Evolutionary conservation across 306 rosid genomes (phyloP), one percentile per base, ranked within the genome.

Genomic region (Crotalaria pallida): DNA sequence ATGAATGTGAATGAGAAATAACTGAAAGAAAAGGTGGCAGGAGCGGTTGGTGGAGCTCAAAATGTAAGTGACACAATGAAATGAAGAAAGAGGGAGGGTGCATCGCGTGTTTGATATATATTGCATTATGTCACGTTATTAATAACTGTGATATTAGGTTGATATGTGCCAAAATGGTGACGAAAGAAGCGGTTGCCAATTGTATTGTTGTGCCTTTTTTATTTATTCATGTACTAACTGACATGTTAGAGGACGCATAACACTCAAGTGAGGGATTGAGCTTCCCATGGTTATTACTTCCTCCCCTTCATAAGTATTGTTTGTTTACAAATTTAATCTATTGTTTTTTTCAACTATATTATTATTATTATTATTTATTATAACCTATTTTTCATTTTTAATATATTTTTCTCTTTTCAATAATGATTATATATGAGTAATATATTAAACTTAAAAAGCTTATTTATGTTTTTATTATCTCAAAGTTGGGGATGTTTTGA

Each of bases 1-100:
- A n/a, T n/a, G n/a, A 89, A 89, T 86, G 10, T 38, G 58, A 13
- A 40, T 23, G 47, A 11, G 56, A 41, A 6, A 48, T 45, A 29
- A 17, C n/a, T n/a, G 29, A 19, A 38, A 26, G 8, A 67, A 43
- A 56, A 16, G 57, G 58, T 29, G 43, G 47, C 11, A 17, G 31
- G 19, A 62, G 55, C 23, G 12, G 52, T 68, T 26, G 45, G 24
- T 52, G 43, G 18, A 44, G 27, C 43, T 21, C 15, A 45, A 68
- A 58, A 58, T 50, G 10, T 38, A 49, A 12, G 29, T 57, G 56
- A 49, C 60, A 18, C n/a, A n/a, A 16, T 29, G 57, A 38, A 52
- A 17, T 19, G 49, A 40, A 52, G 8, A 29, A 9, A 58, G 55
- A 63, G 36, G 34, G 47, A 16, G 44, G 0, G 44, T 21, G 26